phyloP scores from a whole-genome alignment of 192 early-diverging fungal species.

The Coemansia sp. region DNA sequence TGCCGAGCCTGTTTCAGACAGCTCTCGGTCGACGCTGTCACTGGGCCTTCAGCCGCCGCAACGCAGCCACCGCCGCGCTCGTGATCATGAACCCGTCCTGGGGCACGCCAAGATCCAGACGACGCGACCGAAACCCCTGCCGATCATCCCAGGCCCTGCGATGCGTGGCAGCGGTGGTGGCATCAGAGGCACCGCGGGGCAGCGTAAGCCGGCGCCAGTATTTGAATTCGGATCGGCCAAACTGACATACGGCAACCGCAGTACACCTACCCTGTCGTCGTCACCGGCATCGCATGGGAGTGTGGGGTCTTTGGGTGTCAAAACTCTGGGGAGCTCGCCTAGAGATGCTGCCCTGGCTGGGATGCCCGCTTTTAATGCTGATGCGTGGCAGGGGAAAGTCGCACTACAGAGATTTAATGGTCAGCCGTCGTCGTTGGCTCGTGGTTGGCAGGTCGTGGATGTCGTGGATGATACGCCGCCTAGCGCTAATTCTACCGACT shows the following conservation, averaged over 20 bases:
- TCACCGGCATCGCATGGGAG: slow-evolving; percentile 5
- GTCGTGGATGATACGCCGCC: slow-evolving; percentile 13
- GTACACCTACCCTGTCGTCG: background rate
- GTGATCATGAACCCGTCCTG: background rate
- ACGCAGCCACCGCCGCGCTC: background rate
- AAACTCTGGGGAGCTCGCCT: background rate
- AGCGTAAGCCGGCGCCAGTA: slow-evolving; percentile 37
- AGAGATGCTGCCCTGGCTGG: background rate
- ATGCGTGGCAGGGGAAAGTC: slow-evolving; percentile 7
- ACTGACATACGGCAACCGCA: slow-evolving; percentile 24
- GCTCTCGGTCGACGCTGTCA: slow-evolving; percentile 29
- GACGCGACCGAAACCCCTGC: slow-evolving; percentile 28
- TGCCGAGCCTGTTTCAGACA: slow-evolving; percentile 19
- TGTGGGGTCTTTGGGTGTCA: background rate
- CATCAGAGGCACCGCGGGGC: slow-evolving; percentile 4
- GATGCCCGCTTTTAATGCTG: background rate
- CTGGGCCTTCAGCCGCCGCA: background rate
- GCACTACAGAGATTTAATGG: background rate
- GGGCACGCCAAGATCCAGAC: background rate
- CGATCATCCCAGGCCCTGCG: slow-evolving; percentile 17
- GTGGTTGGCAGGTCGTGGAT: slow-evolving; percentile 25
- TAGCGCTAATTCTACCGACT: slow-evolving; percentile 38
- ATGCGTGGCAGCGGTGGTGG: slow-evolving; percentile 2
- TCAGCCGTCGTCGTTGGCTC: slow-evolving; percentile 7
- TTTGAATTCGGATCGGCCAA: slow-evolving; percentile 51